Evolutionary conservation across 306 rosid genomes (phyloP).

Genomic region (Clitoria ternatea): DNA sequence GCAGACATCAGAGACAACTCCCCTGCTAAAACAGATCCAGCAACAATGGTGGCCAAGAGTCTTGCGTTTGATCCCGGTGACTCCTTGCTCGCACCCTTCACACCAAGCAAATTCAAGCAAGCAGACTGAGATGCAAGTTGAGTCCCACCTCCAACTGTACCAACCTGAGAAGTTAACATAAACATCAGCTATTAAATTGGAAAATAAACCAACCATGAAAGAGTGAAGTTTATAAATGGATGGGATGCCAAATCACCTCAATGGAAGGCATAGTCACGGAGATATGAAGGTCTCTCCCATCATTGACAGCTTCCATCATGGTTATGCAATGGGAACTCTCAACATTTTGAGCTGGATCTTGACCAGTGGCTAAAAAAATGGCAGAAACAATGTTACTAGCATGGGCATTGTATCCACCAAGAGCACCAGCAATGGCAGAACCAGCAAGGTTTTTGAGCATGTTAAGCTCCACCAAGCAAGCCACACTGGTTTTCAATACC

Average conservation of each 20-base stretch:
- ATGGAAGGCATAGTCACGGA: constrained; percentile 78
- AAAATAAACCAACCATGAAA: not conserved
- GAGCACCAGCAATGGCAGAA: constrained; percentile 70
- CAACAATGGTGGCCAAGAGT: constrained; percentile 61
- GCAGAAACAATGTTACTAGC: constrained; percentile 84
- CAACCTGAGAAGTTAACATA: constrained; percentile 43
- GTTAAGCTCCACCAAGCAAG: constrained; percentile 68
- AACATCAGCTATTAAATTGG: constrained; percentile 8
- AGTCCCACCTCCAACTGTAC: constrained; percentile 79
- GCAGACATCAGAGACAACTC: constrained; percentile 76
- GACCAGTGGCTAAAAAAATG: constrained; percentile 75
- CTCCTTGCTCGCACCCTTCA: constrained; percentile 69
- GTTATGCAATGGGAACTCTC: constrained; percentile 84
- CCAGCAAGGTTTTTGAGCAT: constrained; percentile 79
- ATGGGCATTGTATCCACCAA: constrained; percentile 78
- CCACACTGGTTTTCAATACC: constrained; percentile 63
- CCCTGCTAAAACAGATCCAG: constrained; percentile 72
- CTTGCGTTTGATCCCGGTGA: constrained; percentile 66
- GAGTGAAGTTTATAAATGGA: not conserved
- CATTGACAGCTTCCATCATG: constrained; percentile 69
- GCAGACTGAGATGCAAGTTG: constrained; percentile 87
- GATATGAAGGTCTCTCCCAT: constrained; percentile 68
- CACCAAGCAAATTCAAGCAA: constrained; percentile 72
- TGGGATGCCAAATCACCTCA: constrained; percentile 47
- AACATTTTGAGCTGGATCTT: constrained; percentile 80